Conservation (phyloP, 257 asterid genomes). For the Buddleja alternifolia region DNA sequence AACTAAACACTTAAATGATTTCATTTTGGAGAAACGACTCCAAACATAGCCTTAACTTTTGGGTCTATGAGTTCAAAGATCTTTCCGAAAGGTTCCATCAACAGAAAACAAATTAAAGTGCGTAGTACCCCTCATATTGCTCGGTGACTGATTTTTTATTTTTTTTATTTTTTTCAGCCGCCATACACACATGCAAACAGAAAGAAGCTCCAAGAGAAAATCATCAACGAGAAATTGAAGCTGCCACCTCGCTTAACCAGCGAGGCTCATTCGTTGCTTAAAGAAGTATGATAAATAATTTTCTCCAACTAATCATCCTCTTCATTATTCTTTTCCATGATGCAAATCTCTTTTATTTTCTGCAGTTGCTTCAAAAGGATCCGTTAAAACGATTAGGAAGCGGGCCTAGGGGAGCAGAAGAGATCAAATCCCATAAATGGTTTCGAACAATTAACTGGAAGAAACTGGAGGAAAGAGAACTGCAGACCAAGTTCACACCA, state of each 20-base stretch:
- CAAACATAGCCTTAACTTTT: background rate
- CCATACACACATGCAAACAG: conserved; percentile 81
- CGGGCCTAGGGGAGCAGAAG: conserved; percentile 83
- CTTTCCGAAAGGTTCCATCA: background rate
- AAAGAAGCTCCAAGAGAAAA: conserved; percentile 91
- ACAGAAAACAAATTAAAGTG: background rate
- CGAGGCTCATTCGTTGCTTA: conserved; percentile 84
- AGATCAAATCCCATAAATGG: conserved; percentile 85
- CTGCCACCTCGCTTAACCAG: conserved; percentile 79
- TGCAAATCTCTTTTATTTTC: conserved; percentile 12
- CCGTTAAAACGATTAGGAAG: conserved; percentile 75
- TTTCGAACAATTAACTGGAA: conserved; percentile 77
- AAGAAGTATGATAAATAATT: conserved; percentile 57
- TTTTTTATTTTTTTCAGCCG: conserved; percentile 53
- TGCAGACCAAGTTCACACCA: conserved; percentile 75
- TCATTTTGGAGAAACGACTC: too few relatives aligned
- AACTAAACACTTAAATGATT: too few relatives aligned
- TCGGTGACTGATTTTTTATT: conserved; percentile 14
- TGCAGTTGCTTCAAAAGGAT: conserved; percentile 81
- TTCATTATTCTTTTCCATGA: background rate
- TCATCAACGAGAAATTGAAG: conserved; percentile 80
- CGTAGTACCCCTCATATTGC: background rate
- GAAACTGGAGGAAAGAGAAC: conserved; percentile 72
- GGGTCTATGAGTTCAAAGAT: background rate
- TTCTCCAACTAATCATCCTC: background rate